A percentile compares a stretch with the other conserved stretches of the same genome.
These are phyloP conservation scores for Paraphoma sp. DNA, from an alignment of 2,329 filamentous ascomycete genomes.

Conservation along the genomic window DNA sequence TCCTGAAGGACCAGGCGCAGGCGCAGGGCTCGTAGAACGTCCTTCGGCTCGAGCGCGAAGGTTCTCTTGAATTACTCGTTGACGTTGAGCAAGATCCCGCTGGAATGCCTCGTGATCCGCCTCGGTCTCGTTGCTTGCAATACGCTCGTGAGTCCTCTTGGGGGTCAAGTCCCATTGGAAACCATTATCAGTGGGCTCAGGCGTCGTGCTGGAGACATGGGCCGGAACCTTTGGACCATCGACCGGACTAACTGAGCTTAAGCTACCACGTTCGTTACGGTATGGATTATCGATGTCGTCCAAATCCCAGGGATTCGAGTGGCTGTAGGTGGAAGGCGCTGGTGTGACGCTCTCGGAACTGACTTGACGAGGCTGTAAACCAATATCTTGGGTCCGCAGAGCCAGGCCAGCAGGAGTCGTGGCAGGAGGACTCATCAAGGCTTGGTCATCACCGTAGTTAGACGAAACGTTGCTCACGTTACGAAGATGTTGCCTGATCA, in stretches of 20 bases:
- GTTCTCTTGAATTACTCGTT: constrained; percentile 74
- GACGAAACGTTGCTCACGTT: constrained; percentile 83
- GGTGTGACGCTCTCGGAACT: constrained; percentile 48
- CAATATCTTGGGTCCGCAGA: constrained; percentile 41
- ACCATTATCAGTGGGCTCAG: constrained; percentile 14
- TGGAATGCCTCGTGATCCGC: constrained; percentile 74
- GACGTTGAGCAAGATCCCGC: constrained; percentile 73
- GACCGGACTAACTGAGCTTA: constrained; percentile 44
- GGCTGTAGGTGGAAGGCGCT: constrained; percentile 57
- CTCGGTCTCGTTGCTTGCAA: constrained; percentile 58
- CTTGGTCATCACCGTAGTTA: constrained; percentile 61
- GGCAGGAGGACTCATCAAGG: constrained; percentile 54
- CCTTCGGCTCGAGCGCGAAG: constrained; percentile 70
- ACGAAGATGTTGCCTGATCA: constrained; percentile 85
- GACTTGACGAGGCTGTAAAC: constrained; percentile 33
- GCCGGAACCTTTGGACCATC: constrained; percentile 28
- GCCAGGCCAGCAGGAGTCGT: constrained; percentile 37
- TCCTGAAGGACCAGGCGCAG: constrained; percentile 41
- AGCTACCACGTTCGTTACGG: constrained; percentile 44
- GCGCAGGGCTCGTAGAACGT: constrained; percentile 47
- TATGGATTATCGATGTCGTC: constrained; percentile 56
- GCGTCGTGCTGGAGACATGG: constrained; percentile 14
- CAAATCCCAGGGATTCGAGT: constrained; percentile 63
- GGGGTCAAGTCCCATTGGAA: constrained; percentile 58
- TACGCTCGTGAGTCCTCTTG: constrained; percentile 54